Conservation (phyloP, 2,329 filamentous ascomycete genomes). For the Alternaria sp. region DNA sequence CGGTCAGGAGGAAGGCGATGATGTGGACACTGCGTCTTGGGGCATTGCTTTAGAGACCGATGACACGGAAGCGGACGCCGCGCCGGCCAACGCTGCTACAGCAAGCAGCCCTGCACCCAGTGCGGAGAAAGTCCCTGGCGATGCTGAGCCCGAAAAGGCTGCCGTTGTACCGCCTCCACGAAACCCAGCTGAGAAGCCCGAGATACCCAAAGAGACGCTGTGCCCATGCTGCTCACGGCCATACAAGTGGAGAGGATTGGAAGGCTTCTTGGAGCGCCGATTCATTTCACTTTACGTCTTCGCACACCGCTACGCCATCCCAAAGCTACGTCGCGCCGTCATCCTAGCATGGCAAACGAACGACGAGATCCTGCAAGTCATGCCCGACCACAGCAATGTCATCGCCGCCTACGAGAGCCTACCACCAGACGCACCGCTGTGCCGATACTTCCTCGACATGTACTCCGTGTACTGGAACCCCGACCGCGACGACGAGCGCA, state of each 20-base stretch:
- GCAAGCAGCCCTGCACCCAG: constrained; percentile 19
- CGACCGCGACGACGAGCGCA: constrained; percentile 40
- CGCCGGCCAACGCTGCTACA: constrained; percentile 11
- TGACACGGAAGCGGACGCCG: constrained; percentile 24
- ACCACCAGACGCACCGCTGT: constrained; percentile 38
- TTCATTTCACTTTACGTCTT: constrained; percentile 46
- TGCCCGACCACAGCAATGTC: constrained; percentile 47
- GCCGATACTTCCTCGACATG: constrained; percentile 46
- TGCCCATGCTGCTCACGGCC: constrained; percentile 45
- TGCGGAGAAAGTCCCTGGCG: constrained; percentile 41
- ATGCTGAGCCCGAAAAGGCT: constrained; percentile 35
- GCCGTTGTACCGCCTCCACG: constrained; percentile 30
- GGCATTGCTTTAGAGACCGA: constrained; percentile 43
- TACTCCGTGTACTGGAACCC: constrained; percentile 47
- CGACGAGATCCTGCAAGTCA: constrained; percentile 44
- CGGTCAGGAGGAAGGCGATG: constrained; percentile 31
- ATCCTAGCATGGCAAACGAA: constrained; percentile 45
- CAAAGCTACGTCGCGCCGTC: constrained; percentile 39
- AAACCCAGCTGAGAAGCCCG: constrained; percentile 40
- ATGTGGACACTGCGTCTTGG: constrained; percentile 45
- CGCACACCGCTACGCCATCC: constrained; percentile 41
- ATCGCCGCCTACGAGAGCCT: constrained; percentile 43
- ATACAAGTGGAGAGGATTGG: constrained; percentile 46
- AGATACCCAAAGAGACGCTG: constrained; percentile 43
- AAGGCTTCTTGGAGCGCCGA: constrained; percentile 45